Evolutionary conservation across 1,284 basidiomycete species (phyloP).

Genomic region (Tetrapyrgos nigripes): DNA sequence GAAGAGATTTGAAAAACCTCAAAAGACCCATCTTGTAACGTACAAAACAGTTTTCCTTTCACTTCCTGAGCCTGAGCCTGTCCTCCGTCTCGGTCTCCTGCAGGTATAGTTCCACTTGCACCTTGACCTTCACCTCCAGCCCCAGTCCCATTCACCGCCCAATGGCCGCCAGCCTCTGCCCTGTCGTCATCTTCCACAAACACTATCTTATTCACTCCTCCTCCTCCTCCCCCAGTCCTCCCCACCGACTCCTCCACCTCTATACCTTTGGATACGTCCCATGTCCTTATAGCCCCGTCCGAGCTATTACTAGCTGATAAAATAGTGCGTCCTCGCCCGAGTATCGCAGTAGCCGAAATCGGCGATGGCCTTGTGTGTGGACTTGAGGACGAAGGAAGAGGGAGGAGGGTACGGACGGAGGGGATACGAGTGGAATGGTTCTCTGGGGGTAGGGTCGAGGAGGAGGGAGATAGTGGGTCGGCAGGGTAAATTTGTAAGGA

Average conservation of each 20-base stretch:
- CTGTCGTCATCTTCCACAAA: too few species aligned
- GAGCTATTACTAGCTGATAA: conserved; percentile 64
- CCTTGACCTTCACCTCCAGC: too few species aligned
- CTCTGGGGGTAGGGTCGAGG: conserved; percentile 21
- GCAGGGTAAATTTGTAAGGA: conserved; percentile 66
- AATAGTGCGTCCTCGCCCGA: conserved; percentile 69
- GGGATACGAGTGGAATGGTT: conserved; percentile 34
- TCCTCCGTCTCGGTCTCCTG: conserved; percentile 23
- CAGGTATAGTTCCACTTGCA: conserved; percentile 11
- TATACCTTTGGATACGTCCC: conserved; percentile 70
- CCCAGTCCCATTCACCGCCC: too few species aligned
- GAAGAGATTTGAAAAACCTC: conserved; percentile 61
- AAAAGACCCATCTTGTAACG: conserved; percentile 62
- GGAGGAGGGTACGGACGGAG: conserved; percentile 66
- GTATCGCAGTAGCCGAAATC: conserved; percentile 67
- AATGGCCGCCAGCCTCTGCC: too few species aligned
- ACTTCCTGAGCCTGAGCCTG: background rate
- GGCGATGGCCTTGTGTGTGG: conserved; percentile 76
- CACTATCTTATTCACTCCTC: conserved; percentile 51
- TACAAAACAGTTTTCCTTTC: conserved; percentile 57
- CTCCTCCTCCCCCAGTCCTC: conserved; percentile 33
- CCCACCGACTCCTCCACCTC: conserved; percentile 46
- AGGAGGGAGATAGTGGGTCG: conserved; percentile 42
- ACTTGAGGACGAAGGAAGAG: too few species aligned
- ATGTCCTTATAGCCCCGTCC: conserved; percentile 76